A percentile compares a stretch with the other conserved stretches of the same genome.
These are phyloP conservation scores for Serendipita indica DNA, from an alignment of 768 basidiomycete species.

Conservation along the genomic window DNA sequence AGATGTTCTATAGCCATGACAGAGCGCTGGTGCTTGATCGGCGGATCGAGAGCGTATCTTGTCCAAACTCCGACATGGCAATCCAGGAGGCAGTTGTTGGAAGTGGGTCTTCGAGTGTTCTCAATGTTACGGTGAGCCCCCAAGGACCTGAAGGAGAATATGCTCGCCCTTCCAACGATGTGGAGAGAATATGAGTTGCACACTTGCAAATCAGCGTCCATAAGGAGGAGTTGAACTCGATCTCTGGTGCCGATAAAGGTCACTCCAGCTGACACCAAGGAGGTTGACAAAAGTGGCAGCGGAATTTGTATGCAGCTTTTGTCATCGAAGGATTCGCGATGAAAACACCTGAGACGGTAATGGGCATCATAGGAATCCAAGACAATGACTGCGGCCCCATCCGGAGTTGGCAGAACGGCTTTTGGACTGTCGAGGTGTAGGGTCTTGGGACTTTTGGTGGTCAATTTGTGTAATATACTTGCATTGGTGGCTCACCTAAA, in stretches of 20 bases:
- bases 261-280: background rate
- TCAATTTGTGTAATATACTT: too few relatives aligned
- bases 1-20: conserved; percentile 18
- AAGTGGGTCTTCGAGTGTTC: conserved; percentile 14
- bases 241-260: background rate
- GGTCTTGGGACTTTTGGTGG: too few relatives aligned
- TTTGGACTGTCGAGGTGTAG: too few relatives aligned
- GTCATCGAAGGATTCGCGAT: background rate
- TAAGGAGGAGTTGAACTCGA: background rate
- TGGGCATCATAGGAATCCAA: too few relatives aligned
- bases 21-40: conserved; percentile 31
- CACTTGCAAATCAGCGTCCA: background rate
- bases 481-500: too few relatives aligned
- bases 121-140: background rate
- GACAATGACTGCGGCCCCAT: too few relatives aligned
- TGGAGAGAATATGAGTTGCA: conserved; percentile 31
- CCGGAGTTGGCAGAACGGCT: too few relatives aligned
- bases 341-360: conserved; percentile 24
- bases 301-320: background rate
- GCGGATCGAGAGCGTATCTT: conserved; percentile 42
- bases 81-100: conserved; percentile 38
- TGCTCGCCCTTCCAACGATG: background rate
- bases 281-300: background rate
- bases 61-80: conserved; percentile 45
- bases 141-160: too few relatives aligned